phyloP scores from a whole-genome alignment of 495 filamentous ascomycete species.

The Trypethelium eluteriae region DNA sequence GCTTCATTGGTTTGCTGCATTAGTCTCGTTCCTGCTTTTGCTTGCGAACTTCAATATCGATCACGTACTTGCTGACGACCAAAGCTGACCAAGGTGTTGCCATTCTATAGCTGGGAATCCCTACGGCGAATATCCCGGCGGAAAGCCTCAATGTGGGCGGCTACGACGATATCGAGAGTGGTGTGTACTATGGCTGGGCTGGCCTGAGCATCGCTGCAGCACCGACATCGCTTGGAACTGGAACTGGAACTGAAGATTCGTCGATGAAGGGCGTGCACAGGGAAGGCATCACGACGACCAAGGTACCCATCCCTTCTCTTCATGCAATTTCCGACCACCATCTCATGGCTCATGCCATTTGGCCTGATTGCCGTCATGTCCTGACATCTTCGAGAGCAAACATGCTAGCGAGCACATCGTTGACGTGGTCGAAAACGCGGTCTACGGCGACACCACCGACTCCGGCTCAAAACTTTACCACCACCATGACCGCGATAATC shows the following conservation, averaged over 20 bases:
- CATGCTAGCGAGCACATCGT: conserved; percentile 10
- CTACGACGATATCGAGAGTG: conserved; percentile 60
- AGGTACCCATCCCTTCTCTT: not conserved
- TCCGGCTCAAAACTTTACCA: not conserved
- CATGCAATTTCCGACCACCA: not conserved
- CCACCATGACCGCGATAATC: not conserved
- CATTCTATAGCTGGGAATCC: conserved; percentile 67
- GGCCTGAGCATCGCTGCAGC: conserved; percentile 38
- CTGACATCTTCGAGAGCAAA: not conserved
- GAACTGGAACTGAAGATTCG: not conserved
- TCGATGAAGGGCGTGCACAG: not conserved
- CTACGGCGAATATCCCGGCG: conserved; percentile 92
- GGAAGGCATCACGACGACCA: not conserved
- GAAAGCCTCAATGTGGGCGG: conserved; percentile 59
- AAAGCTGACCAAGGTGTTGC: not conserved
- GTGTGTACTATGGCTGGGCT: conserved; percentile 90
- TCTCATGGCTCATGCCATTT: not conserved
- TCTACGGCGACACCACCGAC: not conserved
- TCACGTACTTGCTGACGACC: not conserved
- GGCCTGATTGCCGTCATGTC: not conserved
- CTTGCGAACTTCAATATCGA: not conserved
- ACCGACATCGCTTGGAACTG: not conserved
- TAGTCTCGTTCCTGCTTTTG: conserved; percentile 1
- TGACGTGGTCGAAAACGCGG: not conserved
- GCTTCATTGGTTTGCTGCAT: not conserved